A percentile compares a stretch with the other conserved stretches of the same genome.
phyloP scores from a whole-genome alignment of 768 basidiomycete species.

The Lyophyllum shimeji region DNA sequence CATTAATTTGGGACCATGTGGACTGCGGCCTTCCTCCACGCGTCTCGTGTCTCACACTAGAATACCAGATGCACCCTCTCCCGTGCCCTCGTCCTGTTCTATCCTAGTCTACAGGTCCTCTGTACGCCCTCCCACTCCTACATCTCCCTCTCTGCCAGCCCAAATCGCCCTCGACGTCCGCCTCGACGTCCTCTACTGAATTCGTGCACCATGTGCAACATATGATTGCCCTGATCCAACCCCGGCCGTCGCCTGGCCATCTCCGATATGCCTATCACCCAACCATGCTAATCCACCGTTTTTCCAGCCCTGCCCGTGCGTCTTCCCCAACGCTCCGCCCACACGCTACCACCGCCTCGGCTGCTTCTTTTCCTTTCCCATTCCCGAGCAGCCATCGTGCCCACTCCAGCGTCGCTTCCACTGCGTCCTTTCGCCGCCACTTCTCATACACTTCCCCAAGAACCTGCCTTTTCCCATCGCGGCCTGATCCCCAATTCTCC shows the following conservation, averaged over 20 bases:
- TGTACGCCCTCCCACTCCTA: neutral
- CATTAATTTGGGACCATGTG: slow-evolving; percentile 18
- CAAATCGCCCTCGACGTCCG: neutral
- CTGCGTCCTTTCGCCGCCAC: slow-evolving; percentile 40
- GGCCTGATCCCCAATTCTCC: slow-evolving; percentile 13
- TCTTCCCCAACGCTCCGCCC: slow-evolving; percentile 9
- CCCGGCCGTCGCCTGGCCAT: neutral
- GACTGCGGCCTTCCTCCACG: slow-evolving; percentile 6
- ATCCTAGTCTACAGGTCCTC: neutral
- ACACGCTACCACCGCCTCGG: slow-evolving; percentile 26
- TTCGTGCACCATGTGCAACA: neutral
- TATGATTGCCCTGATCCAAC: slow-evolving; percentile 11
- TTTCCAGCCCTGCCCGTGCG: slow-evolving; percentile 32
- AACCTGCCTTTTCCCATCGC: slow-evolving; percentile 22
- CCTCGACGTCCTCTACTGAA: neutral
- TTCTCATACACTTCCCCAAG: slow-evolving; percentile 37
- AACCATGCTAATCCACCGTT: slow-evolving; percentile 12
- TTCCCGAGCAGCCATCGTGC: slow-evolving; percentile 44
- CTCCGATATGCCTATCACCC: neutral
- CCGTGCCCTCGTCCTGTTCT: neutral
- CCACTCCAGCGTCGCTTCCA: slow-evolving; percentile 42
- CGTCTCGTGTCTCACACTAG: slow-evolving; percentile 1
- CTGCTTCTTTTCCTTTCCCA: slow-evolving; percentile 41
- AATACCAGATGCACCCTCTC: neutral
- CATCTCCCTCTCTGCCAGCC: neutral